Evolutionary conservation across 1,284 basidiomycete genomes (phyloP).

Genomic region (Termitomyces sp.): DNA sequence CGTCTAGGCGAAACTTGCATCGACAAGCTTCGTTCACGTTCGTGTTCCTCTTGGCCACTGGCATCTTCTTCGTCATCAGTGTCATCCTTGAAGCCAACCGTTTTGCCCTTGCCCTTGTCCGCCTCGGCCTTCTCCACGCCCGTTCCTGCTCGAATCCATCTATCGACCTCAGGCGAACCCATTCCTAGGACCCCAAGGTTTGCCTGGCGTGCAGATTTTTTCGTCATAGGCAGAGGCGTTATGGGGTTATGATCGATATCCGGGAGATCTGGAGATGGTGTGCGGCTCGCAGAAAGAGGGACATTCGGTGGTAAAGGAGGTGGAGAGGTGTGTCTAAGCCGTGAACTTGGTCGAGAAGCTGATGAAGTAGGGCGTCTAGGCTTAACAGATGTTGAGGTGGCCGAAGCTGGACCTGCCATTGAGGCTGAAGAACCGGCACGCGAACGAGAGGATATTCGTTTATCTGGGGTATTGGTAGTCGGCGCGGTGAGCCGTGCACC

Average conservation of each 20-base stretch:
- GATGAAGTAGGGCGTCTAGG: slow-evolving; percentile 21
- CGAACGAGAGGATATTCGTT: slow-evolving; percentile 13
- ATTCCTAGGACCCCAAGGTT: slow-evolving; percentile 36
- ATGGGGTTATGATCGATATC: slow-evolving; percentile 32
- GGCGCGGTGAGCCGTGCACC: slow-evolving; percentile 10
- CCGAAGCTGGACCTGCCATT: slow-evolving; percentile 9
- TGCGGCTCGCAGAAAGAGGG: slow-evolving; percentile 28
- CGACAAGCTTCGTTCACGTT: slow-evolving; percentile 33
- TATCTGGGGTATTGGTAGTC: background rate
- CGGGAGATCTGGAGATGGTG: slow-evolving; percentile 53
- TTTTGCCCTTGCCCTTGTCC: slow-evolving; percentile 30
- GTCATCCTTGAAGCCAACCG: slow-evolving; percentile 29
- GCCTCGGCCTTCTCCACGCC: slow-evolving; percentile 22
- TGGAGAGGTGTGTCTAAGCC: slow-evolving; percentile 17
- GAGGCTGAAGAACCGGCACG: slow-evolving; percentile 23
- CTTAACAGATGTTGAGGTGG: slow-evolving; percentile 18
- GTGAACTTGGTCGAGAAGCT: slow-evolving; percentile 19
- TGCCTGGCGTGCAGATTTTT: slow-evolving; percentile 18
- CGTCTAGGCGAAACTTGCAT: slow-evolving; percentile 62
- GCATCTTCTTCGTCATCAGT: slow-evolving; percentile 22
- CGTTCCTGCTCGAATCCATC: slow-evolving; percentile 38
- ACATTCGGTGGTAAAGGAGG: background rate
- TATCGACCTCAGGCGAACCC: slow-evolving; percentile 45
- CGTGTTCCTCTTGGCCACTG: slow-evolving; percentile 19
- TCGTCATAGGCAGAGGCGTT: slow-evolving; percentile 36